Conservation (phyloP, 2,329 filamentous ascomycete species). For the Cyphellophora europaea region DNA sequence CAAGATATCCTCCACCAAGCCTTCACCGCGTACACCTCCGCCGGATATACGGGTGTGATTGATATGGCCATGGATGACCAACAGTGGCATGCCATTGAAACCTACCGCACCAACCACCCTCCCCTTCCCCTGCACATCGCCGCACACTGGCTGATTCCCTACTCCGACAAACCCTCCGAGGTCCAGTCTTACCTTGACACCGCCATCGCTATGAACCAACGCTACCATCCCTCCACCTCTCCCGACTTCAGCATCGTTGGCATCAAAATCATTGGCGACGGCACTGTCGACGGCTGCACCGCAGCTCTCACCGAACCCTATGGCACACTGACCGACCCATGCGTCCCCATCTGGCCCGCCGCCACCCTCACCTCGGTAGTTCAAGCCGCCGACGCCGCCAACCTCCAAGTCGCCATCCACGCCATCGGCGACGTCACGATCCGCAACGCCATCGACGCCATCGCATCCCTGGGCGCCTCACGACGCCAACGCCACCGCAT, state of each 20-base stretch:
- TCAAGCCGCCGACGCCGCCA: constrained; percentile 30
- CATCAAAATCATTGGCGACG: constrained; percentile 41
- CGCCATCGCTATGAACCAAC: constrained; percentile 31
- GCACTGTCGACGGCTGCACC: constrained; percentile 41
- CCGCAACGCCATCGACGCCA: constrained; percentile 34
- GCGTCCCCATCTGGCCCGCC: constrained; percentile 37
- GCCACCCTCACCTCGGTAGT: constrained; percentile 32
- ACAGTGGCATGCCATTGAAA: constrained; percentile 33
- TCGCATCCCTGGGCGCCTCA: constrained; percentile 31
- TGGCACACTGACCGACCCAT: constrained; percentile 25
- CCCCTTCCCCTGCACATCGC: constrained; percentile 33
- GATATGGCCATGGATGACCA: constrained; percentile 46
- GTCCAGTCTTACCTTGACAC: constrained; percentile 33
- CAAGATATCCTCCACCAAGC: constrained; percentile 27
- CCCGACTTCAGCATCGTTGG: constrained; percentile 35
- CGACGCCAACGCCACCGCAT: constrained; percentile 40
- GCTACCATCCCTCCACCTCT: constrained; percentile 28
- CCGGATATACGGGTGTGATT: constrained; percentile 38
- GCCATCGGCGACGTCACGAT: constrained; percentile 41
- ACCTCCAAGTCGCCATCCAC: constrained; percentile 39
- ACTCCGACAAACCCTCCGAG: constrained; percentile 25
- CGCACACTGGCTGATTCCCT: constrained; percentile 39
- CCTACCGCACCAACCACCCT: constrained; percentile 25
- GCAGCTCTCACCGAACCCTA: constrained; percentile 39
- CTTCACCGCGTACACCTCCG: constrained; percentile 31